Base-by-base conservation (phyloP, 352 stramenopile genomes). In the Elongisporangium undulatum region DNA sequence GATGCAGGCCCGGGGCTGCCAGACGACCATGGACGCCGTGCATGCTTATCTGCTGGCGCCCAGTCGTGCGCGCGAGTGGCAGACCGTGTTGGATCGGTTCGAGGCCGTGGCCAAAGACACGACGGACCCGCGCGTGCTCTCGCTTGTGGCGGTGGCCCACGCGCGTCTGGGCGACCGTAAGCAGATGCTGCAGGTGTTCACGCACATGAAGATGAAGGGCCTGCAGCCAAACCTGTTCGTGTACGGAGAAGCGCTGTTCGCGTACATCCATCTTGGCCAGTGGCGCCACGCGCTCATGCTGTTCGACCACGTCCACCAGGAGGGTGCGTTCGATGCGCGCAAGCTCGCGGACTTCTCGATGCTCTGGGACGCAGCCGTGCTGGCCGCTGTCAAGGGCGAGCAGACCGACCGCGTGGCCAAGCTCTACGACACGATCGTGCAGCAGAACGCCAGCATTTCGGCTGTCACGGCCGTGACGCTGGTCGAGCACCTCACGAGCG, bases 271-370 rank as follows among this genome's bases (percentile, higher is more conserved):
- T 16, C 71, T 79, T 57, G 74, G 66, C 53, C 74, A 90, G 59
- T 90, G 79, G 82, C 72, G 77, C 12, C 75, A 90, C 67, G 73
- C 82, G 39, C 58, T 92, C 52, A 72, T 92, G 74, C 61, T 92
- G 21, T 90, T 92, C 59, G 80, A 90, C 52, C 82, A 92, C 53
- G 57, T 90, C 13, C 79, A 74, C 41, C 77, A 85, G 34, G 74
- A 77, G 4, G 74, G 82, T 51, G 73, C 60, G 16, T 83, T 92
- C 55, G 61, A 69, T 22, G 50, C 53, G 9, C 59, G 69, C 9
- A 66, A 67, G 39, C 63, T 83, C 24, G 63, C 66, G n/a, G 60
- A 60, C 13, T 78, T 67, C 29, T 70, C 79, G 38, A 82, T 84
- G 59, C 20, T 85, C n/a, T 90, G 79, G 82, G 82, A 92, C 57